These are phyloP conservation scores for Dryas alaskensis DNA, from an alignment of 306 rosid species.

Conservation along the genomic window DNA sequence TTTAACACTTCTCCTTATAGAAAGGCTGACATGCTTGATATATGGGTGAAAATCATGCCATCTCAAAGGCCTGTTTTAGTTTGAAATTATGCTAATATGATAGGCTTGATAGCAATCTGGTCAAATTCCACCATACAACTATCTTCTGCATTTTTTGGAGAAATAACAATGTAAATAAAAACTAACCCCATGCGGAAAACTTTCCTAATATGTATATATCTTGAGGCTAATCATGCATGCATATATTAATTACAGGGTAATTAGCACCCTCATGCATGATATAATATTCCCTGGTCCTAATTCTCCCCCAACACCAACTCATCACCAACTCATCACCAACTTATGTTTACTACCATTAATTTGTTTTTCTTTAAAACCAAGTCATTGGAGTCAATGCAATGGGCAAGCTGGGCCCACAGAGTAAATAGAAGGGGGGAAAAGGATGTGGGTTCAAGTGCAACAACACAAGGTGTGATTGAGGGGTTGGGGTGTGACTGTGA, in stretches of 20 bases:
- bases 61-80: too few species aligned
- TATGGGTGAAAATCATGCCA: too few species aligned
- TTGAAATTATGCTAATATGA: too few species aligned
- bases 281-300: not conserved
- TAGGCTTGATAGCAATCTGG: too few species aligned
- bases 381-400: slow-evolving; percentile 3
- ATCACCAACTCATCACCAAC: slow-evolving; percentile 4
- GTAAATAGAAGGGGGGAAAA: slow-evolving; percentile 8
- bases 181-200: not conserved
- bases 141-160: too few species aligned
- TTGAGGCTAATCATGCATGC: not conserved
- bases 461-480: slow-evolving; percentile 19
- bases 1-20: too few species aligned
- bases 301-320: not conserved
- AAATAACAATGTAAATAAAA: not conserved
- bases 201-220: not conserved
- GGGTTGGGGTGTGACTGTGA: not conserved
- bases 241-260: not conserved
- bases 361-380: slow-evolving; percentile 4
- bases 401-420: not conserved
- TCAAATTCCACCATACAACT: too few species aligned
- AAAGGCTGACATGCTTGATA: too few species aligned
- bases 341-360: not conserved
- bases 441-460: not conserved
- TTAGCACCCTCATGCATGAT: not conserved